Conservation (phyloP, 352 stramenopile species). For the Phytophthora citrophthora region DNA sequence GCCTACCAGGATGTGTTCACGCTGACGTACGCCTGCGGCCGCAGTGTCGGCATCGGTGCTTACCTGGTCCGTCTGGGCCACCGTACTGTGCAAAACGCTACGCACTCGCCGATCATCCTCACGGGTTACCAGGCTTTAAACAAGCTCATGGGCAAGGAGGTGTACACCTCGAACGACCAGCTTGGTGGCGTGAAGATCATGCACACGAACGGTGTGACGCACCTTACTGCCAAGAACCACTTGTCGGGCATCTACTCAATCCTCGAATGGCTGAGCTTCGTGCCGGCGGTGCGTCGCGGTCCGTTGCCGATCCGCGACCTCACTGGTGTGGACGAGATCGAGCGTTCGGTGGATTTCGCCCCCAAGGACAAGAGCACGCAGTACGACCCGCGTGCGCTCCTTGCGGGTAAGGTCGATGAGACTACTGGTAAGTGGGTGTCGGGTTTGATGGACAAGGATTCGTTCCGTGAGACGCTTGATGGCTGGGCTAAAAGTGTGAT, state of each 20-base stretch:
- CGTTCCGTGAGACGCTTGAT: conserved; percentile 98
- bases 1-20: conserved; percentile 99
- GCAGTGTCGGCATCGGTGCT: conserved; percentile 99
- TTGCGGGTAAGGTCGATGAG: conserved; percentile 87
- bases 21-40: conserved; percentile 98
- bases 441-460: conserved; percentile 98
- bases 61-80: conserved; percentile 99
- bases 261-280: conserved; percentile 99
- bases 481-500: conserved; percentile 99
- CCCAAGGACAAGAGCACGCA: conserved; percentile 93
- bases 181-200: conserved; percentile 99
- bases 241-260: conserved; percentile 95
- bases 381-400: conserved; percentile 96
- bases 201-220: conserved; percentile 99
- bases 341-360: conserved; percentile 91
- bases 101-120: conserved; percentile 98
- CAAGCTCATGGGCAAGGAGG: conserved; percentile 99
- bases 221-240: conserved; percentile 97
- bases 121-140: conserved; percentile 99
- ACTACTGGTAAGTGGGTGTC: conserved; percentile 82
- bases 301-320: conserved; percentile 88
- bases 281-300: conserved; percentile 91
- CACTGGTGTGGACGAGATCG: conserved; percentile 81
- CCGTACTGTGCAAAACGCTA: conserved; percentile 98
- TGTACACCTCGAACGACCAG: conserved; percentile 99